Evolutionary conservation across 164 flowering plant genomes (phyloP), one percentile per base, ranked within the genome.

Genomic region (Tetracentron sinense): DNA sequence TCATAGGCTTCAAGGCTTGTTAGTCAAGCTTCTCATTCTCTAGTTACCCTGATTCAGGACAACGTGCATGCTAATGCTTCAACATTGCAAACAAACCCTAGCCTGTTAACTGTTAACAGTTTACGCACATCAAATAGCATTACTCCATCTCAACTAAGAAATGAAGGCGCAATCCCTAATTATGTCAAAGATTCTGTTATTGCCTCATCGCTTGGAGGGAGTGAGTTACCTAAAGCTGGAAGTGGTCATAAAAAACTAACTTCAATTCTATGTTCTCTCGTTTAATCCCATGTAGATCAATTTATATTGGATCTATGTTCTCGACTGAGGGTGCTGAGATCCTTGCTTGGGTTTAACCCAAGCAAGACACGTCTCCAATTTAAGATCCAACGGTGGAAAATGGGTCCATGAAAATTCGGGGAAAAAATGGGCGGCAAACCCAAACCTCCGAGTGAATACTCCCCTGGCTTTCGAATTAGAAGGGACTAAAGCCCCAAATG

Each of bases 21-120:
- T 42, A 63, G 58, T 60, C 83, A 73, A 56, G 61, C 76, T 26
- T 68, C 80, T 68, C 35, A 50, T 68, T 69, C 72, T 33, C 54
- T 71, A 7, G 12, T 42, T 53, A 35, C 55, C 50, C 73, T 72
- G 47, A 53, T 54, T 64, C 68, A 54, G 58, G 66, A 66, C 49
- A 66, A 54, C 38, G 56, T 35, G 29, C 76, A 54, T 52, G 33
- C 63, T 69, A 63, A 49, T 66, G 60, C 63, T 29, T 75, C 62
- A 61, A 52, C 73, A 57, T 67, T 54, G 61, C 69, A 72, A 59
- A n/a, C 38, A 29, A 29, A 54, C 56, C 54, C 77, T 57, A 63
- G 60, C 50, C n/a, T 59, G 58, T 50, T 52, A 59, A 25, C 35
- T n/a, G n/a, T n/a, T n/a, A 49, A 58, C 50, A 53, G 30, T 54